These are phyloP conservation scores for Syzygium aqueum DNA, from an alignment of 345 rosid species.

Conservation along the genomic window DNA sequence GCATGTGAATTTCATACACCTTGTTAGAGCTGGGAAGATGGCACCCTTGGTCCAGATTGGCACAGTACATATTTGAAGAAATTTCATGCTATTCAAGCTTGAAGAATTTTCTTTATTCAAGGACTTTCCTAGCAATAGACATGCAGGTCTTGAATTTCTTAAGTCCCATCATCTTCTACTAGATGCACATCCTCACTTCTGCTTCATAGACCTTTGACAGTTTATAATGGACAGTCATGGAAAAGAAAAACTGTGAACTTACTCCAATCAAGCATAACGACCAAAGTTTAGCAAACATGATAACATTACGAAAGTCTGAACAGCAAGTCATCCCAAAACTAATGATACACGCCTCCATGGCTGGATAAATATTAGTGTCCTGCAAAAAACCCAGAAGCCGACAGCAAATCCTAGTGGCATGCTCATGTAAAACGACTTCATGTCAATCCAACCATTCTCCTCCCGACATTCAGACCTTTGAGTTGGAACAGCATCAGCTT, in stretches of 20 bases:
- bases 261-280: not conserved
- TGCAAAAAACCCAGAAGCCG: not conserved
- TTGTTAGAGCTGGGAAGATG: not conserved
- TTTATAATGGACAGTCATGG: not conserved
- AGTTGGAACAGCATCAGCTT: not conserved
- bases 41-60: not conserved
- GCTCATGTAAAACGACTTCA: not conserved
- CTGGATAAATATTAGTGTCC: not conserved
- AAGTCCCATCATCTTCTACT: not conserved
- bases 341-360: not conserved
- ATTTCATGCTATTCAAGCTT: not conserved
- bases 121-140: not conserved
- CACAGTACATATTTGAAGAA: not conserved
- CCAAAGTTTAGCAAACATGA: not conserved
- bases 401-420: not conserved
- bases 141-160: not conserved
- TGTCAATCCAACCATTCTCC: too few relatives aligned
- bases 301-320: not conserved
- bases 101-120: not conserved
- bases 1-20: not conserved
- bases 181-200: not conserved
- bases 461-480: too few relatives aligned
- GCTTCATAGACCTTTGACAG: not conserved
- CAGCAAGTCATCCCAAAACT: not conserved
- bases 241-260: not conserved